Conservation (phyloP, 2,329 filamentous ascomycete genomes). For the Stromatinia cepivora region DNA sequence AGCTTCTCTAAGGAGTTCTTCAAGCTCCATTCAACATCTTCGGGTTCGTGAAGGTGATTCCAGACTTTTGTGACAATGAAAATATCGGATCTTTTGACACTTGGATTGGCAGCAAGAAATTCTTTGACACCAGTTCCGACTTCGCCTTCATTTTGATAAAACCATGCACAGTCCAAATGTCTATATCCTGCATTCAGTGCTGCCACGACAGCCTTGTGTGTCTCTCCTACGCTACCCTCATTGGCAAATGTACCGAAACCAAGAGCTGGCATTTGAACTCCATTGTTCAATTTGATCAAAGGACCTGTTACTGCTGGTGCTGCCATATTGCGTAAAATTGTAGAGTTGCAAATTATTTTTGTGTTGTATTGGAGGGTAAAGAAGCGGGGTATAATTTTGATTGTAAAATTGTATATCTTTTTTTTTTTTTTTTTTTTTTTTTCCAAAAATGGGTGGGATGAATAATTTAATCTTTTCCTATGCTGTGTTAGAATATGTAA, state of each 20-base stretch:
- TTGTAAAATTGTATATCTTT: slow-evolving; percentile 10
- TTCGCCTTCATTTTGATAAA: slow-evolving; percentile 78
- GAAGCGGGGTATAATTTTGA: slow-evolving; percentile 17
- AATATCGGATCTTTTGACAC: slow-evolving; percentile 53
- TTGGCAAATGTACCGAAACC: slow-evolving; percentile 46
- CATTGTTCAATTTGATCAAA: slow-evolving; percentile 40
- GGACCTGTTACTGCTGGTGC: slow-evolving; percentile 31
- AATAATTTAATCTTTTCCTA: neutral
- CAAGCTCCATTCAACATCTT: slow-evolving; percentile 65
- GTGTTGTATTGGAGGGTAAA: neutral
- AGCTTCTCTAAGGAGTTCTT: slow-evolving; percentile 71
- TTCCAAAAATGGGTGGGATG: slow-evolving; percentile 3
- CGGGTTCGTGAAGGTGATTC: slow-evolving; percentile 60
- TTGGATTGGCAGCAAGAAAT: slow-evolving; percentile 59
- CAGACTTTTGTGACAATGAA: slow-evolving; percentile 39
- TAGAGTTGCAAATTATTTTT: slow-evolving; percentile 10
- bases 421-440: too few species aligned
- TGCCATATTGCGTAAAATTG: slow-evolving; percentile 31
- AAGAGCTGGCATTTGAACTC: slow-evolving; percentile 44
- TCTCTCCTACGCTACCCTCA: slow-evolving; percentile 43
- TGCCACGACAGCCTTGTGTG: slow-evolving; percentile 50
- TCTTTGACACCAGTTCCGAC: slow-evolving; percentile 77
- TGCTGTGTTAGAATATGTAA: neutral
- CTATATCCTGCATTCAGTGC: slow-evolving; percentile 67
- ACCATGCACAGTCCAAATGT: slow-evolving; percentile 71